Evolutionary conservation across 768 basidiomycete species (phyloP).

Genomic region (Hypholoma fasciculare): DNA sequence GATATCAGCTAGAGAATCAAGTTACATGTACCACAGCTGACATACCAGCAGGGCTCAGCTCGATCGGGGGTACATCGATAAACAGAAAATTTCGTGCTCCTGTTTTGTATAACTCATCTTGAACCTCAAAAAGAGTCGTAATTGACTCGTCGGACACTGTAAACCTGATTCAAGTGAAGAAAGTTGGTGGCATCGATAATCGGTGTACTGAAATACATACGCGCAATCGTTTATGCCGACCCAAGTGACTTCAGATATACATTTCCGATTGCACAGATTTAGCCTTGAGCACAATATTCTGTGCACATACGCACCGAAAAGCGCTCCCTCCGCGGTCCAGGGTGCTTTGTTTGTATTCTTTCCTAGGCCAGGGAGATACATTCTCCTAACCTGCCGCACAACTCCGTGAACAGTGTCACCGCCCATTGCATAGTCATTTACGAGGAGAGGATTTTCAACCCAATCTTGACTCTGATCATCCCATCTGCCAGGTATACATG

Average conservation of each 20-base stretch:
- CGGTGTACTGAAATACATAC: constrained; percentile 26
- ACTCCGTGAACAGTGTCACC: constrained; percentile 48
- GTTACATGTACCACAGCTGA: not conserved
- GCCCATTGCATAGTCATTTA: constrained; percentile 59
- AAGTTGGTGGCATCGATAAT: not conserved
- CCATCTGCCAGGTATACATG: not conserved
- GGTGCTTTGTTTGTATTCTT: constrained; percentile 34
- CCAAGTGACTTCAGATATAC: constrained; percentile 49
- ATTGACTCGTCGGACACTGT: constrained; percentile 13
- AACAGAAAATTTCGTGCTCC: constrained; percentile 60
- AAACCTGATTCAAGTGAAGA: not conserved
- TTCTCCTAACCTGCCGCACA: constrained; percentile 33
- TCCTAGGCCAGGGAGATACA: constrained; percentile 40
- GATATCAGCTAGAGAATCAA: not conserved
- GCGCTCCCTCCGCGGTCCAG: constrained; percentile 42
- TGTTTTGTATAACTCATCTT: constrained; percentile 47
- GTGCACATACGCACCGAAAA: constrained; percentile 42
- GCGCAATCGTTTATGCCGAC: constrained; percentile 69
- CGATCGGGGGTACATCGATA: constrained; percentile 58
- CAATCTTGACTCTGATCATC: constrained; percentile 29
- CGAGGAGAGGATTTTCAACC: constrained; percentile 38
- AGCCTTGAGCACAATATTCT: not conserved
- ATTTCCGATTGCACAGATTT: not conserved
- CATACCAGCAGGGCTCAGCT: constrained; percentile 46
- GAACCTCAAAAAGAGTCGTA: constrained; percentile 38